These are phyloP conservation scores for Backusella australiensis DNA, from an alignment of 192 early-diverging fungal species.

Conservation along the genomic window DNA sequence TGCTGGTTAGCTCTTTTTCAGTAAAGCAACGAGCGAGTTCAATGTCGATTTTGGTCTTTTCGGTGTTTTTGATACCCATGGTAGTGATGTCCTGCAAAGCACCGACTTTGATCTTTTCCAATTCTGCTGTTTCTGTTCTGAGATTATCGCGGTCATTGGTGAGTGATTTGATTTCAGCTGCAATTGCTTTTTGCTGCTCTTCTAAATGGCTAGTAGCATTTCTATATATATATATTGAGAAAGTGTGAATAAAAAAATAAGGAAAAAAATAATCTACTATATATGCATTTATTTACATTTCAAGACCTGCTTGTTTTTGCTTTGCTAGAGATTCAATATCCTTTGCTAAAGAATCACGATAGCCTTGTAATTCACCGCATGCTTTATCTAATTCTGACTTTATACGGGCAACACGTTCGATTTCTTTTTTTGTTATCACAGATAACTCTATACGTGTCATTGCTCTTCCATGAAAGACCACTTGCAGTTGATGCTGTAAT, in stretches of 20 bases:
- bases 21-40: constrained; percentile 43
- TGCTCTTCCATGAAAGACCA: constrained; percentile 13
- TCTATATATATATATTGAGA: background rate
- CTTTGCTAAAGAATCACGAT: constrained; percentile 31
- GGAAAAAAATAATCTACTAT: background rate
- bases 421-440: constrained; percentile 21
- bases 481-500: constrained; percentile 28
- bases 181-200: constrained; percentile 45
- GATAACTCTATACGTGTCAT: constrained; percentile 15
- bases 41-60: constrained; percentile 53
- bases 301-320: constrained; percentile 34
- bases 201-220: constrained; percentile 34
- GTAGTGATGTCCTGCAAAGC: constrained; percentile 48
- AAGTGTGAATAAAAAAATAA: background rate
- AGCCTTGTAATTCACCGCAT: constrained; percentile 31
- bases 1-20: constrained; percentile 18
- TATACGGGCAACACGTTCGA: constrained; percentile 18
- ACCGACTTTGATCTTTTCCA: constrained; percentile 47
- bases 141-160: constrained; percentile 46
- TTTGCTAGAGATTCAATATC: constrained; percentile 40
- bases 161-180: constrained; percentile 41
- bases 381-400: constrained; percentile 26
- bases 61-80: constrained; percentile 51
- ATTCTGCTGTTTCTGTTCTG: constrained; percentile 37
- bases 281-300: background rate